Evolutionary conservation across 495 filamentous ascomycete genomes (phyloP).

Genomic region (Amniculicola lignicola): DNA sequence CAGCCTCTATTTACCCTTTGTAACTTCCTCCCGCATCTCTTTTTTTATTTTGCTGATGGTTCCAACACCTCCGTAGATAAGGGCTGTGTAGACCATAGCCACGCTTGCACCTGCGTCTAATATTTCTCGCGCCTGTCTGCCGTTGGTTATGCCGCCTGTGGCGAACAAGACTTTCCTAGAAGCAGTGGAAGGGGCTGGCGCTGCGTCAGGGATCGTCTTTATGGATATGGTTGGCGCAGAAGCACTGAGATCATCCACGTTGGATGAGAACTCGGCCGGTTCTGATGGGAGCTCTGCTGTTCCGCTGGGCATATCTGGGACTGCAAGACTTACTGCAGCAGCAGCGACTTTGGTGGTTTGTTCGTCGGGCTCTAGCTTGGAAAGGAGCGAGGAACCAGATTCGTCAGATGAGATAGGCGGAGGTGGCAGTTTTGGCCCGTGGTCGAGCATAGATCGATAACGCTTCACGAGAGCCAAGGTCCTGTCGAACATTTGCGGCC

Average conservation of each 20-base stretch:
- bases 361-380: slow-evolving; percentile 9
- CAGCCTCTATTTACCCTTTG: slow-evolving; percentile 12
- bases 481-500: slow-evolving; percentile 77
- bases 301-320: background rate
- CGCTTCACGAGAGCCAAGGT: slow-evolving; percentile 71
- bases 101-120: slow-evolving; percentile 83
- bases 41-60: slow-evolving; percentile 81
- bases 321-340: background rate
- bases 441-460: slow-evolving; percentile 73
- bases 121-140: slow-evolving; percentile 71
- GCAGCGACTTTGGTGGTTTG: background rate
- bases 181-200: slow-evolving; percentile 1
- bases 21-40: slow-evolving; percentile 65
- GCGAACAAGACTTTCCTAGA: slow-evolving; percentile 79
- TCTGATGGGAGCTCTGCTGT: slow-evolving; percentile 3
- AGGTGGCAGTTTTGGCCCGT: slow-evolving; percentile 36
- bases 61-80: slow-evolving; percentile 83
- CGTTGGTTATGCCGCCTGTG: slow-evolving; percentile 83
- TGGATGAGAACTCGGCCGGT: background rate
- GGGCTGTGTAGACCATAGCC: slow-evolving; percentile 72
- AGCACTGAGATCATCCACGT: slow-evolving; percentile 15
- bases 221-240: slow-evolving; percentile 3
- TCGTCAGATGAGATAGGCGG: background rate
- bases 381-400: background rate
- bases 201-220: background rate